phyloP scores from a whole-genome alignment of 139 green algal genomes.

The Ettlia oleoabundans region DNA sequence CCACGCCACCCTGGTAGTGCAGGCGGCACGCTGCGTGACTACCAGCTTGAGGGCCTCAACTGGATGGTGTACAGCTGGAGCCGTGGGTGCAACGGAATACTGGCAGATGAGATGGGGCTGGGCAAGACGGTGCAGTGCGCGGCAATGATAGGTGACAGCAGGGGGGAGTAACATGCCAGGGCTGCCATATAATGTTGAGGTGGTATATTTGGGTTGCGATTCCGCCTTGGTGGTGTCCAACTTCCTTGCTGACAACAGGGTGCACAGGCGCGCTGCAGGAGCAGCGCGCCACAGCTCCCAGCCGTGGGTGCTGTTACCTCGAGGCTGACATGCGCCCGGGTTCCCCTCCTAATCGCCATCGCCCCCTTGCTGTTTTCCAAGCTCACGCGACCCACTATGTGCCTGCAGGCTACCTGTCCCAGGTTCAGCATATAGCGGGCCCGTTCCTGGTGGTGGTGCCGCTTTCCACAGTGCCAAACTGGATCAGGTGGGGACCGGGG shows the following conservation, averaged over 20 bases:
- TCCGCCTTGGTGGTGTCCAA: no score
- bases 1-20: no score
- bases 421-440: conserved; percentile 66
- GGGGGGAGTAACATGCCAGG: neutral
- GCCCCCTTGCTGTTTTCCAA: neutral
- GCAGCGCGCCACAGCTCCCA: no score
- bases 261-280: no score
- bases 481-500: no score
- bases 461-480: conserved; percentile 91
- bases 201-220: no score
- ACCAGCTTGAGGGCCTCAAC: conserved; percentile 93
- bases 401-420: conserved; percentile 67
- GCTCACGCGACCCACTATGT: no score
- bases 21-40: conserved; percentile 83
- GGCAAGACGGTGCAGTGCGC: conserved; percentile 88
- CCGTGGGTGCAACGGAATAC: conserved; percentile 86
- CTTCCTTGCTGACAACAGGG: no score
- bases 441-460: conserved; percentile 93
- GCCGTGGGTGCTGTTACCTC: no score
- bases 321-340: no score
- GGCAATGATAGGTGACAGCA: conserved; percentile 41
- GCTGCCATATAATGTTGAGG: no score
- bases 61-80: conserved; percentile 85
- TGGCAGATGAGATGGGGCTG: conserved; percentile 69
- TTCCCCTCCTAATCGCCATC: no score